Percentiles rank a stretch among this genome's conserved stretches.
phyloP scores from a whole-genome alignment of 1,139 yeast genomes.

The Magnusiomyces ingens region DNA sequence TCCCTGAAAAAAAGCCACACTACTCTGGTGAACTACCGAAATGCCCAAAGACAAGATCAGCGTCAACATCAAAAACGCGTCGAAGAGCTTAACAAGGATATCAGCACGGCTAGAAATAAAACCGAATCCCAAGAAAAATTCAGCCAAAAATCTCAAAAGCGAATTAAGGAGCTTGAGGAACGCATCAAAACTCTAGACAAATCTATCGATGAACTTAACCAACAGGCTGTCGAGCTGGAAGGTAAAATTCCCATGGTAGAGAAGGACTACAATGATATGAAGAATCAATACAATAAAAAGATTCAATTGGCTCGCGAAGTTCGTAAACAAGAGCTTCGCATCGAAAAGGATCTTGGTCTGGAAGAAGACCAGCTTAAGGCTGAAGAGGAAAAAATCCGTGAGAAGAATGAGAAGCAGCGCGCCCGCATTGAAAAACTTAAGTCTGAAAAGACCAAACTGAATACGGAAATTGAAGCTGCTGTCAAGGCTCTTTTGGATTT shows the following conservation, averaged over 20 bases:
- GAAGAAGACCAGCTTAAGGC: constrained; percentile 21
- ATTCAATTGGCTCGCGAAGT: constrained; percentile 15
- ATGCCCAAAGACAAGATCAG: constrained; percentile 28
- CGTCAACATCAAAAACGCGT: constrained; percentile 33
- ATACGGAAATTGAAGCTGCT: constrained; percentile 18
- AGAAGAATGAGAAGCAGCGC: constrained; percentile 24
- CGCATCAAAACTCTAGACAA: constrained; percentile 30
- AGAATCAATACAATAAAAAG: constrained; percentile 19
- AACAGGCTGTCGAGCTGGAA: constrained; percentile 18
- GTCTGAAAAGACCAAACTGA: constrained; percentile 18
- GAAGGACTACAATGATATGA: constrained; percentile 19
- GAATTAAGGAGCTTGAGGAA: constrained; percentile 31
- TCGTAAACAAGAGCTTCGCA: constrained; percentile 17
- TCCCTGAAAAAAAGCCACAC: constrained; percentile 32
- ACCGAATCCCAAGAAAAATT: constrained; percentile 32
- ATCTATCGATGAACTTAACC: constrained; percentile 25
- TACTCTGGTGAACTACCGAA: constrained; percentile 31
- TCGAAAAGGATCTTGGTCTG: constrained; percentile 14
- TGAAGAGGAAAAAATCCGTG: constrained; percentile 18
- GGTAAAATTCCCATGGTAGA: constrained; percentile 17
- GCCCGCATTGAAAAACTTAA: constrained; percentile 21
- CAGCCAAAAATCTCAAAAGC: constrained; percentile 30
- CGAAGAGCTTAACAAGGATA: constrained; percentile 30
- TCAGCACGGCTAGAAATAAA: constrained; percentile 29
- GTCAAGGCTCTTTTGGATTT: constrained; percentile 14